Percentiles rank a stretch among this genome's conserved stretches.
phyloP scores from a whole-genome alignment of 2,329 filamentous ascomycete species.

The Fusarium siculi region DNA sequence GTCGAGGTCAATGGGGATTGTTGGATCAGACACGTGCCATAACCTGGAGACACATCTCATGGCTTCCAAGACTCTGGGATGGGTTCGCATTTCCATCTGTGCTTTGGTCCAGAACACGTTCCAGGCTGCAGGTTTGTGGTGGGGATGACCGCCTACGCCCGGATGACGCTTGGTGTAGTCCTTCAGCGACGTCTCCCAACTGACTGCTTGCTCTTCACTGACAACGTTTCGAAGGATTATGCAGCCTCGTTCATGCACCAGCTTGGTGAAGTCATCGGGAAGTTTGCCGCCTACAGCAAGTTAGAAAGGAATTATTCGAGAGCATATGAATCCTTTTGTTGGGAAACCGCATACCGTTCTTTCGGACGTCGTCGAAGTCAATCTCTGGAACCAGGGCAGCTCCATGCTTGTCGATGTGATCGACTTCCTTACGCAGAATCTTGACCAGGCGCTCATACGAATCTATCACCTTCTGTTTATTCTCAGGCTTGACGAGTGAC shows the following conservation, averaged over 20 bases:
- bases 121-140: not conserved
- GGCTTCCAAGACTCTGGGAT: not conserved
- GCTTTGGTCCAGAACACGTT: conserved; percentile 1
- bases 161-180: not conserved
- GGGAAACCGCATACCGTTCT: not conserved
- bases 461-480: not conserved
- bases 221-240: not conserved
- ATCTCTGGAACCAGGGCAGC: not conserved
- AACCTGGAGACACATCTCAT: not conserved
- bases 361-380: not conserved
- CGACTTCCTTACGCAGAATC: not conserved
- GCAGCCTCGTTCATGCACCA: not conserved
- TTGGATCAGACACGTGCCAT: not conserved
- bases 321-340: fast-evolving
- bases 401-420: not conserved
- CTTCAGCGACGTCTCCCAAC: not conserved
- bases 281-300: not conserved
- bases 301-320: fast-evolving
- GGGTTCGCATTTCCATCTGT: not conserved
- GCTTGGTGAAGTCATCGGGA: not conserved
- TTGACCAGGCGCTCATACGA: not conserved
- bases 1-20: not conserved
- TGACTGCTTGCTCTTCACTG: not conserved
- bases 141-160: not conserved
- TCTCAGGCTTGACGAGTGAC: not conserved